Conservation (phyloP, 148 eudicot species). For the Silene uniflora region DNA sequence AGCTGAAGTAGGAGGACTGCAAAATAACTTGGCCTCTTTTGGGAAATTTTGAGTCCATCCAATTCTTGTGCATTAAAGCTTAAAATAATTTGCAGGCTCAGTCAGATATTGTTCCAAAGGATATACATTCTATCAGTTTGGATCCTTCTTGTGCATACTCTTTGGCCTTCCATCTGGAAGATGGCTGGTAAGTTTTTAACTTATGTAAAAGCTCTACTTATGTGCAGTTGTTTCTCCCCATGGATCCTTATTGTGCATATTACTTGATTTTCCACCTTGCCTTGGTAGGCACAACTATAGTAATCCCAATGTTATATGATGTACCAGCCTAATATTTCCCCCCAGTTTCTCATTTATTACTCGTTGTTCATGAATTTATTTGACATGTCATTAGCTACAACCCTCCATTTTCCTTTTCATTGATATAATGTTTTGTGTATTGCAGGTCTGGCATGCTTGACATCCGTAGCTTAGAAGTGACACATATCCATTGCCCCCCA, state of each 20-base stretch:
- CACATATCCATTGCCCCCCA: constrained; percentile 98
- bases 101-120: constrained; percentile 68
- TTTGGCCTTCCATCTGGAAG: constrained; percentile 91
- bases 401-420: not conserved
- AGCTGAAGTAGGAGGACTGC: not conserved
- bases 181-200: constrained; percentile 74
- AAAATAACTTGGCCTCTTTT: not conserved
- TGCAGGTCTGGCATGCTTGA: constrained; percentile 94
- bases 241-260: not conserved
- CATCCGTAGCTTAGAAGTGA: constrained; percentile 51
- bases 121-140: constrained; percentile 72
- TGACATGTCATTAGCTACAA: constrained; percentile 4
- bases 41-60: not conserved
- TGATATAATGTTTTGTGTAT: constrained; percentile 3
- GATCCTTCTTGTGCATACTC: constrained; percentile 71
- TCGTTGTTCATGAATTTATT: constrained; percentile 1
- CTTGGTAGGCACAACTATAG: not conserved
- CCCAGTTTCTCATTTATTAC: not conserved
- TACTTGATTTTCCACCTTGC: not conserved
- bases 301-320: not conserved
- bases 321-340: not conserved
- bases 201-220: not conserved
- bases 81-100: constrained; percentile 62
- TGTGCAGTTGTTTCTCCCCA: not conserved
- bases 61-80: constrained; percentile 1